phyloP scores from a whole-genome alignment of 768 basidiomycete species.

The Clavaria fumosa region DNA sequence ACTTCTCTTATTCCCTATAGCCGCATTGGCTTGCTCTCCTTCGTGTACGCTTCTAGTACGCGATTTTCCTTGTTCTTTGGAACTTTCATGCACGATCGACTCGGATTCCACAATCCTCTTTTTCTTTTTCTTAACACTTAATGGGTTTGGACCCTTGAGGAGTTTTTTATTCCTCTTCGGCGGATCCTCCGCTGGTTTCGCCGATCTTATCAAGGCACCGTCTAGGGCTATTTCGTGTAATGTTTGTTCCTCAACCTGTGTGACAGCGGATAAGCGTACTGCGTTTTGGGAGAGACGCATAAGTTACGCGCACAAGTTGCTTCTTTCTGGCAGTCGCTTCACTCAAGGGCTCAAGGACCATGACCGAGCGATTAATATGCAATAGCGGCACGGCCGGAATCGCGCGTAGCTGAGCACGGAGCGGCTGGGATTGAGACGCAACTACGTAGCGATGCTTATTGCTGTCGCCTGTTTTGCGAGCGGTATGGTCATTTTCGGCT shows the following conservation, averaged over 20 bases:
- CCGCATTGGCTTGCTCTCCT: not conserved
- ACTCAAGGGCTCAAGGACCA: constrained; percentile 86
- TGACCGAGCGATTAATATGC: constrained; percentile 82
- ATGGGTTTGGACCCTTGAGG: constrained; percentile 81
- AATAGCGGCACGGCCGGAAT: constrained; percentile 82
- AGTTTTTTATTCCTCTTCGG: constrained; percentile 48
- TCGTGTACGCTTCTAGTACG: not conserved
- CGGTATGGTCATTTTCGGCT: too few species aligned
- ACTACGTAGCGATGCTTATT: constrained; percentile 92
- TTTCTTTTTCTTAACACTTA: constrained; percentile 85
- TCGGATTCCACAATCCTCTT: constrained; percentile 7
- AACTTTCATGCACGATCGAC: not conserved
- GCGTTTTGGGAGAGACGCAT: not conserved
- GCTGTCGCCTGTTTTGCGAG: constrained; percentile 41
- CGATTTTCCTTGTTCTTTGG: constrained; percentile 11
- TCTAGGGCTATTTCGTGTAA: constrained; percentile 39
- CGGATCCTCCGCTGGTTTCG: constrained; percentile 22
- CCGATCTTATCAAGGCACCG: constrained; percentile 24
- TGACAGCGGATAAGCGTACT: constrained; percentile 1
- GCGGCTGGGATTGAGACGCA: constrained; percentile 64
- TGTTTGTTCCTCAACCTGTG: constrained; percentile 48
- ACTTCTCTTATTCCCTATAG: constrained; percentile 10
- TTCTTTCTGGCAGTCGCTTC: constrained; percentile 62
- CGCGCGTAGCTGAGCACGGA: constrained; percentile 51
- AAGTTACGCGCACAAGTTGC: constrained; percentile 27